Percentiles rank a stretch among this genome's conserved stretches.
phyloP scores from a whole-genome alignment of 352 stramenopile genomes.

The Phytophthora cactorum region DNA sequence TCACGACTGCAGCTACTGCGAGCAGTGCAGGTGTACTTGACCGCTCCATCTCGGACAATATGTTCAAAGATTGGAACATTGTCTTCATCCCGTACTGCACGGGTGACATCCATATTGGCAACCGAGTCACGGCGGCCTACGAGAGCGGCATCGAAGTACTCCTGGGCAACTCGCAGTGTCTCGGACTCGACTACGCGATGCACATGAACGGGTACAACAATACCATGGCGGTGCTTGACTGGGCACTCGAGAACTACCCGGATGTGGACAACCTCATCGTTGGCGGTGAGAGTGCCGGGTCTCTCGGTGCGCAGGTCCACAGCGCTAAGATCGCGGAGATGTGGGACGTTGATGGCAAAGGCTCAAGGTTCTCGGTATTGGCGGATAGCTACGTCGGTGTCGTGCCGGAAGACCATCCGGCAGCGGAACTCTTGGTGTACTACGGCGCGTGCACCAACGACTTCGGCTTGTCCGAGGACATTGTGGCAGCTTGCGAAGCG shows the following conservation, averaged over 20 bases:
- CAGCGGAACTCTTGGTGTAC: constrained; percentile 47
- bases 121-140: constrained; percentile 23
- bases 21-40: constrained; percentile 58
- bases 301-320: constrained; percentile 56
- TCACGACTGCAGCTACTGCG: constrained; percentile 44
- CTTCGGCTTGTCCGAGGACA: constrained; percentile 41
- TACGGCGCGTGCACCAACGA: constrained; percentile 42
- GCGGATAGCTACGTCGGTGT: constrained; percentile 67
- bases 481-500: constrained; percentile 49
- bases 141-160: constrained; percentile 43
- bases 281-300: constrained; percentile 55
- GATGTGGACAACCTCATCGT: constrained; percentile 58
- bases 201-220: constrained; percentile 77
- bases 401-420: constrained; percentile 40
- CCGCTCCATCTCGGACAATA: constrained; percentile 50
- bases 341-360: constrained; percentile 57
- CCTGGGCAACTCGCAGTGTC: constrained; percentile 44
- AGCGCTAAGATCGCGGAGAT: constrained; percentile 49
- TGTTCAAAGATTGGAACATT: constrained; percentile 79
- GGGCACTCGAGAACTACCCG: constrained; percentile 65
- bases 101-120: constrained; percentile 69
- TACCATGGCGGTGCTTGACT: constrained; percentile 61
- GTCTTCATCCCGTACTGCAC: constrained; percentile 80
- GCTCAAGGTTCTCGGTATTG: constrained; percentile 49
- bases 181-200: constrained; percentile 44